These are phyloP conservation scores for Panellus pusillus DNA, from an alignment of 768 basidiomycete species.

Conservation along the genomic window DNA sequence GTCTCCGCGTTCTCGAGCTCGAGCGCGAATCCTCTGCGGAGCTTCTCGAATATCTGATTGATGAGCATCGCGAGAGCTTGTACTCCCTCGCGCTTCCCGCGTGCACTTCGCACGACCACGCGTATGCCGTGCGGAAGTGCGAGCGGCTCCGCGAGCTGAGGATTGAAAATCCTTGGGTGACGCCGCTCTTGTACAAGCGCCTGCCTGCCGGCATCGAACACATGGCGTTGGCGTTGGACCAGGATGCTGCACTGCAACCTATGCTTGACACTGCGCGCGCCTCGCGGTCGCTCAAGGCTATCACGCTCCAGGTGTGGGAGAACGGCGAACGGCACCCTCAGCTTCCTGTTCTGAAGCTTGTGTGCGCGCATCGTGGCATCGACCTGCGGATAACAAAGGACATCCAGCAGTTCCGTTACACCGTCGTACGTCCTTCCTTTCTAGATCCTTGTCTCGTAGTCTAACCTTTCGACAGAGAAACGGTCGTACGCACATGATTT, in stretches of 20 bases:
- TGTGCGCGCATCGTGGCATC: conserved; percentile 63
- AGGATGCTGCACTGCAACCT: conserved; percentile 53
- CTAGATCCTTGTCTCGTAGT: conserved; percentile 14
- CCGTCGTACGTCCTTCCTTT: conserved; percentile 41
- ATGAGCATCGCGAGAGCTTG: conserved; percentile 48
- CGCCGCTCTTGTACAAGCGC: conserved; percentile 44
- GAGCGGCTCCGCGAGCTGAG: conserved; percentile 51
- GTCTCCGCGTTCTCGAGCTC: conserved; percentile 56
- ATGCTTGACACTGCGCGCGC: conserved; percentile 55
- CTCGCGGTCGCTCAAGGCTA: conserved; percentile 40
- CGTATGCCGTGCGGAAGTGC: conserved; percentile 48
- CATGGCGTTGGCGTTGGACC: conserved; percentile 61
- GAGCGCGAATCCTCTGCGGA: conserved; percentile 58
- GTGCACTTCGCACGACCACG: conserved; percentile 48
- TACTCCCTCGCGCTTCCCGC: conserved; percentile 59
- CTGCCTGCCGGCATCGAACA: conserved; percentile 53
- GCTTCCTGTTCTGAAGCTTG: conserved; percentile 57
- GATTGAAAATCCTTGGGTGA: conserved; percentile 54
- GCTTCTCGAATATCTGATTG: conserved; percentile 55
- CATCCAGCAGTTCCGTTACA: conserved; percentile 51
- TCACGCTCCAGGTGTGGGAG: conserved; percentile 58
- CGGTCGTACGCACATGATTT: conserved; percentile 19
- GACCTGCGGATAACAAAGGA: conserved; percentile 52
- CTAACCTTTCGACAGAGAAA: conserved; percentile 23
- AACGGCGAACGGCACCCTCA: conserved; percentile 50